phyloP scores from a whole-genome alignment of 208 protist species.

The Angomonas desouzai region DNA sequence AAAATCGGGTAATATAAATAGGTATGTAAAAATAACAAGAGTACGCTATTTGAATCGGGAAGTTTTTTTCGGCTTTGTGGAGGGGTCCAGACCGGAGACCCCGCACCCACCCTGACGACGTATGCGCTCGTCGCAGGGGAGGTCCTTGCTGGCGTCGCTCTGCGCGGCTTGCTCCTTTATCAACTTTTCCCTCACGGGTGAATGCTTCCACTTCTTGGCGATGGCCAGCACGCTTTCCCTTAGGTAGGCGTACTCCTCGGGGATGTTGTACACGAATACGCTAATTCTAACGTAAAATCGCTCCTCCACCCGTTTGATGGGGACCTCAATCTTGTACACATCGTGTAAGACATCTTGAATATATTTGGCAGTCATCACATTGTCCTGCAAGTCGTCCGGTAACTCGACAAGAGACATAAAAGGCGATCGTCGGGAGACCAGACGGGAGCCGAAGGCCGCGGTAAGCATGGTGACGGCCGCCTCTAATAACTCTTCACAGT shows the following conservation, averaged over 20 bases:
- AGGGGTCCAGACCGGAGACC: constrained; percentile 41
- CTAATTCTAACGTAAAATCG: constrained; percentile 83
- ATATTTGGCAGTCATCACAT: constrained; percentile 61
- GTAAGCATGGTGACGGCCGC: constrained; percentile 66
- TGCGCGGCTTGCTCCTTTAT: constrained; percentile 2
- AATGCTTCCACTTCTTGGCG: constrained; percentile 41
- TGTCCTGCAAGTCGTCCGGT: constrained; percentile 61
- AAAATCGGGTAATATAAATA: constrained; percentile 6
- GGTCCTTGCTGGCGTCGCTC: background rate
- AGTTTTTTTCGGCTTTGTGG: constrained; percentile 39
- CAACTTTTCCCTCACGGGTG: constrained; percentile 15
- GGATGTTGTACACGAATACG: constrained; percentile 87
- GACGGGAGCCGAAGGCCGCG: constrained; percentile 49
- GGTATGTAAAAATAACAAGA: constrained; percentile 6
- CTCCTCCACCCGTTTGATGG: constrained; percentile 80
- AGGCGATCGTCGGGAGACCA: constrained; percentile 53
- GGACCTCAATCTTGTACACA: constrained; percentile 77
- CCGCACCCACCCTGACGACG: constrained; percentile 52
- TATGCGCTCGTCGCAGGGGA: constrained; percentile 57
- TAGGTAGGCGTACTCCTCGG: constrained; percentile 79
- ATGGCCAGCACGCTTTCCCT: constrained; percentile 67
- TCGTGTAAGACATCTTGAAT: constrained; percentile 80
- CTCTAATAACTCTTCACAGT: constrained; percentile 53
- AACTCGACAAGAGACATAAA: constrained; percentile 90
- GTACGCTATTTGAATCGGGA: constrained; percentile 13